phyloP scores from a whole-genome alignment of 306 rosid genomes.

The Vigna reflexopilosa region DNA sequence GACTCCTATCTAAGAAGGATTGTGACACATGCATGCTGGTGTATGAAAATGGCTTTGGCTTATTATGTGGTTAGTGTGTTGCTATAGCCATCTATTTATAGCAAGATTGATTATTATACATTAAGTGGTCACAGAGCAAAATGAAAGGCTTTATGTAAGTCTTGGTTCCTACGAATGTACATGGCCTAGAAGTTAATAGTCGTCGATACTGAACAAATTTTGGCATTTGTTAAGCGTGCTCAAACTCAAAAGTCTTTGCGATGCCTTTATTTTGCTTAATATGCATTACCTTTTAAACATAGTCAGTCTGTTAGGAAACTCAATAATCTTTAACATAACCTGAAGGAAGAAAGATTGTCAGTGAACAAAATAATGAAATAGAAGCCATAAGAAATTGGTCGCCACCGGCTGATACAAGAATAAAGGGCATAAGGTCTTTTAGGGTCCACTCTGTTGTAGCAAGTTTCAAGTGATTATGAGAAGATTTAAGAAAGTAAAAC shows the following conservation, averaged over 20 bases:
- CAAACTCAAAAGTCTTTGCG: neutral
- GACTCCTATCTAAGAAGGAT: neutral
- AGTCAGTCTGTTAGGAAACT: too few relatives aligned
- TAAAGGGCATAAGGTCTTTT: too few relatives aligned
- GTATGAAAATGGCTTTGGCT: neutral
- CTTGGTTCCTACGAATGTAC: too few relatives aligned
- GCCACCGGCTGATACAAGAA: too few relatives aligned
- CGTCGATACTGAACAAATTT: neutral
- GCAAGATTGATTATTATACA: neutral
- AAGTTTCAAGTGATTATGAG: too few relatives aligned
- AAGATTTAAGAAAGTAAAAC: too few relatives aligned
- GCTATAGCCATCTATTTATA: neutral
- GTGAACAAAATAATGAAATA: neutral
- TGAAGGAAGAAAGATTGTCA: neutral
- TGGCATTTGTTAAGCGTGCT: neutral
- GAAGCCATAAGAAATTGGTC: neutral
- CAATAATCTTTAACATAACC: too few relatives aligned
- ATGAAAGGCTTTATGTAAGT: neutral
- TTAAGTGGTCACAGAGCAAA: too few relatives aligned
- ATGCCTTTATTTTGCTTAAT: too few relatives aligned
- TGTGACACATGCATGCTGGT: neutral
- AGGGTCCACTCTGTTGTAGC: too few relatives aligned
- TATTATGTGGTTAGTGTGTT: neutral
- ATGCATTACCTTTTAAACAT: too few relatives aligned
- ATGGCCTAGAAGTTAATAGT: too few relatives aligned